A percentile compares a stretch with the other conserved stretches of the same genome.
Conservation (phyloP, 1,284 basidiomycete species). For the Albatrellus sp. region DNA sequence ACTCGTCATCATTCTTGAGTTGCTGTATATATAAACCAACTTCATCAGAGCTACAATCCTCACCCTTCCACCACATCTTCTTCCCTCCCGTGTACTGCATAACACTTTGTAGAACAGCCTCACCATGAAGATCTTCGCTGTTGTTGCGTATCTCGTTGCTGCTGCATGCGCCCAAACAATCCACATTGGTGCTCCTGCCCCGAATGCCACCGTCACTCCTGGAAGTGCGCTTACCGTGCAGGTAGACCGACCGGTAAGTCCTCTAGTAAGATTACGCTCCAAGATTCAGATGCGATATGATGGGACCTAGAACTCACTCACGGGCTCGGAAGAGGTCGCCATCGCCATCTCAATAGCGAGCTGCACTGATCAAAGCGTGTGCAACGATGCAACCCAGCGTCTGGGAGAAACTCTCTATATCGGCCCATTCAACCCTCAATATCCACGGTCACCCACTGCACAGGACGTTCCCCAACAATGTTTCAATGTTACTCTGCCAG, state of each 20-base stretch:
- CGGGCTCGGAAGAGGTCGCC: conserved; percentile 27
- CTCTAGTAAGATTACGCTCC: background rate
- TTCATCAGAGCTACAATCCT: too few relatives aligned
- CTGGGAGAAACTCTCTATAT: conserved; percentile 33
- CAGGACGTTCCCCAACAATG: conserved; percentile 30
- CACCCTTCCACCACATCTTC: too few relatives aligned
- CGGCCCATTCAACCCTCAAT: conserved; percentile 29
- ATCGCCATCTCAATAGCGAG: conserved; percentile 27
- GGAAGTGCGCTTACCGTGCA: conserved; percentile 28
- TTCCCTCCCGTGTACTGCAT: too few relatives aligned
- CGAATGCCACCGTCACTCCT: conserved; percentile 20
- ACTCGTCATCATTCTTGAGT: too few relatives aligned
- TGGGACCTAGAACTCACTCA: conserved; percentile 23
- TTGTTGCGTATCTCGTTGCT: conserved; percentile 8
- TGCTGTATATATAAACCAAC: too few relatives aligned
- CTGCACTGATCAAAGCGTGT: conserved; percentile 19
- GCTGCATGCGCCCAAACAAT: conserved; percentile 27
- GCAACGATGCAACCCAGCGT: conserved; percentile 18
- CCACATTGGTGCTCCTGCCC: conserved; percentile 23
- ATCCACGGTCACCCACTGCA: conserved; percentile 12
- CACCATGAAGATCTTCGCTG: background rate
- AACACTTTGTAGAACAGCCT: background rate
- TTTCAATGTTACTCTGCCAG: conserved; percentile 33
- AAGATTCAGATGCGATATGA: background rate
- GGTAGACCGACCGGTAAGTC: conserved; percentile 31